phyloP scores from a whole-genome alignment of 257 asterid species.

The Solanum neorickii region DNA sequence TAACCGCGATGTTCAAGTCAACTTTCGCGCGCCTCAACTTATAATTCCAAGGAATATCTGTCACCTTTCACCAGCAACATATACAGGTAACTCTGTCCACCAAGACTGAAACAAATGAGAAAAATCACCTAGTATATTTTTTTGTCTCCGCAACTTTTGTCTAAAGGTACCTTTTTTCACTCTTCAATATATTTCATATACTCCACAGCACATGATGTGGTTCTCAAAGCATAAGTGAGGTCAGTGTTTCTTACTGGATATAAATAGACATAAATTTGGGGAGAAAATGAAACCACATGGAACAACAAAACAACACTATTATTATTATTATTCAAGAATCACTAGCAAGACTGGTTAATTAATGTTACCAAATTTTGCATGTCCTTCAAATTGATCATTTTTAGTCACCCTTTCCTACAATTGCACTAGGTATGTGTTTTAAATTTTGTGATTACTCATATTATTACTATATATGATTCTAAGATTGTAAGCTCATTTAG shows the following conservation, averaged over 20 bases:
- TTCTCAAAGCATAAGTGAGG: constrained; percentile 21
- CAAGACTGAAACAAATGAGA: background rate
- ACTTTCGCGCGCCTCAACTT: accelerated
- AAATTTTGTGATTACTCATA: background rate
- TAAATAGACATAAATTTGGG: background rate
- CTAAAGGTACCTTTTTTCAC: constrained; percentile 31
- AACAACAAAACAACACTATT: background rate
- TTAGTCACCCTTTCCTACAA: background rate
- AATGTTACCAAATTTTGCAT: constrained; percentile 22
- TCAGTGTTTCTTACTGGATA: constrained; percentile 10
- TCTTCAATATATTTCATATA: constrained; percentile 19
- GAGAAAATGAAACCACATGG: constrained; percentile 10
- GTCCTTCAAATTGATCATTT: background rate
- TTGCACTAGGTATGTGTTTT: background rate
- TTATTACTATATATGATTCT: background rate
- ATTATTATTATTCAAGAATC: constrained; percentile 17
- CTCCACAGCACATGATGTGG: constrained; percentile 44
- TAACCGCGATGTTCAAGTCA: background rate
- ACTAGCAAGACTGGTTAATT: constrained; percentile 1
- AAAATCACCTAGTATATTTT: no score
- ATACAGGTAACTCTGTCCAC: background rate
- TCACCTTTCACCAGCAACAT: background rate
- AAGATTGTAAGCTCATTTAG: background rate
- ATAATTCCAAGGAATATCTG: background rate
- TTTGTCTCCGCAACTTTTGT: background rate